Base-by-base conservation (phyloP, 2,329 filamentous ascomycete species). In the Blastomyces gilchristii region DNA sequence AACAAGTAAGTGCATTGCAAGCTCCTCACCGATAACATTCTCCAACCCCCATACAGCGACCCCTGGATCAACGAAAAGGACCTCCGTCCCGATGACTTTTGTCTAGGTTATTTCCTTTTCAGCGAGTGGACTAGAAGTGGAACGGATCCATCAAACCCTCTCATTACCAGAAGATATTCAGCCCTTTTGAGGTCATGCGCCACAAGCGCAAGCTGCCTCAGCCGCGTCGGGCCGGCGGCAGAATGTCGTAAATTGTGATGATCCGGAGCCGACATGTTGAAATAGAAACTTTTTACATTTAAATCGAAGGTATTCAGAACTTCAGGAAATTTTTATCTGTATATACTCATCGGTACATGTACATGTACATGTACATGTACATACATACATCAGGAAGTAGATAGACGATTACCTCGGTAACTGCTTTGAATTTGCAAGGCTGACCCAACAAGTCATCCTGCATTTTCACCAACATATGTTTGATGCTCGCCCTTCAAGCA, bases 11-110 rank as follows among this genome's bases (percentile, higher is more conserved):
- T 34, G 6, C 31, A 34, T 34, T 34, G 3, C 22, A 14, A 31
- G 11, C 9, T 8, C 12, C 65, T 60, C 65, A 77, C 75, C 65
- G 31, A 78, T 65, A 63, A 78, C 71, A 65, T 79, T 79, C 65
- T 74, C 72, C 43, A 78, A 64, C 0, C 77, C 76, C 69, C 72
- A 79, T 68, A 74, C 71, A 18, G 63, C 71, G 3, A 79, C 75
- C 2, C 64, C 64, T 16, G 73, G 70, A 63, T 78, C 76, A 63
- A 74, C 72, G 52, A 72, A 78, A 9, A 77, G 68, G 18, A 79
- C 73, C 63, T 76, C 72, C 4, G 72, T 75, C n/a, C 72, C 74
- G 6, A 79, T 68, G 2, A 79, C 68, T 11, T 61, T 66, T 54
- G 69, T 71, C 67, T 69, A 59, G 43, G 9, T 39, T 41, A 34